Base-by-base conservation (phyloP, 495 filamentous ascomycete species). In the Lasiosphaeria miniovina region DNA sequence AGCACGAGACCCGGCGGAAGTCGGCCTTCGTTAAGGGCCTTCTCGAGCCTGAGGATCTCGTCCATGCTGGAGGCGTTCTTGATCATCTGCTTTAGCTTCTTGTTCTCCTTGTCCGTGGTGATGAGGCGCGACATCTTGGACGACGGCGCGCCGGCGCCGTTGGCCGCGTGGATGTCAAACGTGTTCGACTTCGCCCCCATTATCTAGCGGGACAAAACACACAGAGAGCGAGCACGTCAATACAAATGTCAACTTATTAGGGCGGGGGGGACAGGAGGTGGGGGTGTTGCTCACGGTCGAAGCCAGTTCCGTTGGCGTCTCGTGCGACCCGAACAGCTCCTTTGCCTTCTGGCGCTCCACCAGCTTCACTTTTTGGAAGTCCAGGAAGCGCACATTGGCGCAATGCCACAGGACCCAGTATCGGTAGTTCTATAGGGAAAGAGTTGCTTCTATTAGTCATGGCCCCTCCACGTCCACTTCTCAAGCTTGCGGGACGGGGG, bases 351-450 rank as follows among this genome's bases (percentile, higher is more conserved):
- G 70, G 15, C 93, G 87, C 78, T 99, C 95, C 2, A 78, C 85
- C 51, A 93, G 84, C 70, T 90, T 95, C 36, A 98, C 90, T 75
- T 94, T 95, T 55, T 85, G 82, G 72, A 91, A 97, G 76, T 99
- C 95, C 49, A 99, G 80, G 78, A 96, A 96, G 40, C 93, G 88
- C 32, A 99, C 84, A 24, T 79, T 80, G 4, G 92, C 91, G 65
- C 86, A 87, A 49, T 87, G 83, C 89, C 89, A 97, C 67, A 99
- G 84, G 41, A 96, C 75, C 88, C 89, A 99, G 74, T 87, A 87
- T 14, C 94, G 86, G 75, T 97, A 99, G 73, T 98, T 73, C 94
- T 97, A 68, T 36, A 40, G n/a, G 10, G 24, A 24, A 5, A 2
- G 4, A n/a, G 7, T 41, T 9, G 38, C 14, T 41, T 32, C 34